Evolutionary conservation across 176 grass and related monocot genomes (phyloP).

Genomic region (Triticum dicoccoides): DNA sequence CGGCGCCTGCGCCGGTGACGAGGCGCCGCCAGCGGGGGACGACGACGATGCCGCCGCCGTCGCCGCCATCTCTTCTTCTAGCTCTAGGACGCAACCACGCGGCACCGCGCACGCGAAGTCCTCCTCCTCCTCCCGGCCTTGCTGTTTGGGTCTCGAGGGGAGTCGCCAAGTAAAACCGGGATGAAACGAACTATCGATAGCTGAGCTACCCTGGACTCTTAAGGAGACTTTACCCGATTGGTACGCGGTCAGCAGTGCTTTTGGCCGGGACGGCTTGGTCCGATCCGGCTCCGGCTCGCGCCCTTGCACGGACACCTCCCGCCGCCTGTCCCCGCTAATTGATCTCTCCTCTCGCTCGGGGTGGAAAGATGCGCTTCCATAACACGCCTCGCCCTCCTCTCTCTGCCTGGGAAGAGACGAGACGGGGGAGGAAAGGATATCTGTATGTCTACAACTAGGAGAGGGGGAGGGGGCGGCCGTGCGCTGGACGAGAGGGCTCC

Average conservation of each 20-base stretch:
- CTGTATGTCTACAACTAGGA: neutral
- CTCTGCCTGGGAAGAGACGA: neutral
- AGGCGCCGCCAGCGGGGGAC: slow-evolving; percentile 22
- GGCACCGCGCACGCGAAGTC: neutral
- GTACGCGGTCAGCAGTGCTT: neutral
- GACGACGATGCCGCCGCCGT: slow-evolving; percentile 30
- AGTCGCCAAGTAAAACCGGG: neutral
- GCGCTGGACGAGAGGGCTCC: slow-evolving; percentile 44
- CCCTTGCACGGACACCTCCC: too few species aligned
- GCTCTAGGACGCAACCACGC: neutral
- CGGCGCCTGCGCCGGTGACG: slow-evolving; percentile 19
- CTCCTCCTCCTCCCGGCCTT: too few species aligned
- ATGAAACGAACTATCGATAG: neutral
- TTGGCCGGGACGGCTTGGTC: neutral
- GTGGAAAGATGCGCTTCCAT: slow-evolving; percentile 1
- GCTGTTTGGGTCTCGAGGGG: neutral
- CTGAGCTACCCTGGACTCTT: neutral
- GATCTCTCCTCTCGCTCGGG: neutral
- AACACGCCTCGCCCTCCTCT: neutral
- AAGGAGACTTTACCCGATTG: neutral
- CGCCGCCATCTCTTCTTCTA: neutral
- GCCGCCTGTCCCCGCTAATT: too few species aligned
- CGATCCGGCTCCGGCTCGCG: neutral
- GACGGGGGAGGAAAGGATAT: too few species aligned
- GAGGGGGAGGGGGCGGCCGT: neutral